phyloP scores from a whole-genome alignment of 2,329 filamentous ascomycete species.

The Epichloe amarillans region DNA sequence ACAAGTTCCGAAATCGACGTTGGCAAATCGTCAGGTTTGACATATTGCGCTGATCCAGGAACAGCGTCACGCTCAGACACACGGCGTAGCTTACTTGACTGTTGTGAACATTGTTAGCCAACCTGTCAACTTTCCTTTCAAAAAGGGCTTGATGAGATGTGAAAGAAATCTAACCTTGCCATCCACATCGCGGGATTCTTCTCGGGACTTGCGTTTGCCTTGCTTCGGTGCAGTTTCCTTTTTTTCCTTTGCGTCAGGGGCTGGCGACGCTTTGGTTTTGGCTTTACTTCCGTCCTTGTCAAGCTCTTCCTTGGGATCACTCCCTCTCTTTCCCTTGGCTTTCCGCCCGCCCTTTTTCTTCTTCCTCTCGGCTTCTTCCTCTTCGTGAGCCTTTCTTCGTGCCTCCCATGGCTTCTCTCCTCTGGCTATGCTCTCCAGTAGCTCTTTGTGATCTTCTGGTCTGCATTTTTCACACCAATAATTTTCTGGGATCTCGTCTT shows the following conservation, averaged over 20 bases:
- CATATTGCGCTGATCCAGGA: conserved; percentile 26
- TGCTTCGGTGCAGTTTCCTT: conserved; percentile 30
- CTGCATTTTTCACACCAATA: conserved; percentile 91
- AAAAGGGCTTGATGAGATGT: neutral
- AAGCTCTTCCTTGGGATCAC: conserved; percentile 50
- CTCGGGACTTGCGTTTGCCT: conserved; percentile 44
- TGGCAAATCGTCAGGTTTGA: conserved; percentile 37
- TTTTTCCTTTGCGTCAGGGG: conserved; percentile 33
- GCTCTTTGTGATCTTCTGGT: conserved; percentile 68
- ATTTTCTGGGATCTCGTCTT: conserved; percentile 63
- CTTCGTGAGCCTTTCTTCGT: conserved; percentile 47
- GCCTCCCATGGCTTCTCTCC: conserved; percentile 84
- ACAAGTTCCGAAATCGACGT: conserved; percentile 42
- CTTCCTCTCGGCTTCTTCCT: conserved; percentile 46
- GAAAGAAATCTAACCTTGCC: conserved; percentile 28
- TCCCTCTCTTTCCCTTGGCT: conserved; percentile 48
- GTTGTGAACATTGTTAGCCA: neutral
- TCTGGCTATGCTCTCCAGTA: conserved; percentile 62
- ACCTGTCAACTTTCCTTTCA: neutral
- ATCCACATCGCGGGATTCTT: conserved; percentile 40
- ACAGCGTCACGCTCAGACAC: conserved; percentile 35
- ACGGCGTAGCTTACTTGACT: conserved; percentile 37
- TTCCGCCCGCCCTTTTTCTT: conserved; percentile 48
- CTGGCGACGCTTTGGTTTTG: conserved; percentile 27
- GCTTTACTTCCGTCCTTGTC: conserved; percentile 26